Evolutionary conservation across 1,284 basidiomycete species (phyloP), one percentile per base, ranked within the genome.

Genomic region (Pseudozyma sp.): DNA sequence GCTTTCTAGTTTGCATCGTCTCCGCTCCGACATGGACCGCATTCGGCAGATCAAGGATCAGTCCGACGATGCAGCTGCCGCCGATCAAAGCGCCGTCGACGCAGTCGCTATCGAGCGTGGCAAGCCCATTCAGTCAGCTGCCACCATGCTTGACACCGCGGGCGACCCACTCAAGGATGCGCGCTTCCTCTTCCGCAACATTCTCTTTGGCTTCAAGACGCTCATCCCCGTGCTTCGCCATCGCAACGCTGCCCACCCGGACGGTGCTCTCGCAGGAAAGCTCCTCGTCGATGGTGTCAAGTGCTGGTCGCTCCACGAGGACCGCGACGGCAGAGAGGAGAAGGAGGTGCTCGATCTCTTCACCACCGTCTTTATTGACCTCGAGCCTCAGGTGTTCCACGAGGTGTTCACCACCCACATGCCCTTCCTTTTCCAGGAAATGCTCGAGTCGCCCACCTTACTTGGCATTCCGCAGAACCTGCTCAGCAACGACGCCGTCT

Each of bases 281-380:
- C 88, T 99, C 75, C 97, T 99, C 85, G 90, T 92, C 76, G 90
- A 91, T 53, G 91, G 91, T 75, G 88, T 97, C 67, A 89, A 90
- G 37, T 93, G 93, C 85, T 91, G 97, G 87, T 88, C 91, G 13
- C 87, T 96, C 49, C 94, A 93, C 84, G 94, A 97, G 76, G 87
- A 89, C 8, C 82, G 85, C 34, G 88, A 85, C 45, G 81, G 89
- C 43, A 89, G 91, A 51, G 94, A 97, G 73, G 90, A 92, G 64
- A 92, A 90, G 64, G 94, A 97, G 80, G 90, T 91, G 14, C 89
- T 95, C 83, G 96, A 99, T 67, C 90, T 91, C 87, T 90, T 99
- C 63, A 90, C 90, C 35, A 81, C 75, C 51, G 75, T 83, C 61
- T 81, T 83, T 39, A 77, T 81, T 58, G 82, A 84, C 92, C 56